Percentiles rank a stretch among this genome's conserved stretches.
Conservation (phyloP, 2,329 filamentous ascomycete species). For the Colletotrichum magnum region DNA sequence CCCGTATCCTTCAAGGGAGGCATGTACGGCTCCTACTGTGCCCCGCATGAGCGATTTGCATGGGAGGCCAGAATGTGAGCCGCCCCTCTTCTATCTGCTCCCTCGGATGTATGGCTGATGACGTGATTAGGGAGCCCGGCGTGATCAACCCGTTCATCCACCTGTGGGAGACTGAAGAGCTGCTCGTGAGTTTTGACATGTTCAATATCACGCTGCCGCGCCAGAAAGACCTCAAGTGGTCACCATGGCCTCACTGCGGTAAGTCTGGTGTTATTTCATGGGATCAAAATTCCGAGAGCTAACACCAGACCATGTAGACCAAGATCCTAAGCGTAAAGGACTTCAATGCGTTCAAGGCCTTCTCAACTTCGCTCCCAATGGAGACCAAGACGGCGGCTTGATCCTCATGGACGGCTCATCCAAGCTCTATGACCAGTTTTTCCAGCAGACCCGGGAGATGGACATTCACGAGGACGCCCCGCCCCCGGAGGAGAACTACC, state of each 20-base stretch:
- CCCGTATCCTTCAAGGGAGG: constrained; percentile 59
- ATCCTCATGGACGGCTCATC: constrained; percentile 59
- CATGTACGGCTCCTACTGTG: constrained; percentile 57
- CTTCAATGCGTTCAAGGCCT: constrained; percentile 55
- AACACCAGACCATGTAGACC: constrained; percentile 46
- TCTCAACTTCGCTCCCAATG: constrained; percentile 60
- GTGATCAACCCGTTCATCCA: constrained; percentile 57
- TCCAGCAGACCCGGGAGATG: constrained; percentile 44
- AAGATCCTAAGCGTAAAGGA: constrained; percentile 49
- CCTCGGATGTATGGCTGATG: not conserved
- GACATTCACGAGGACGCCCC: constrained; percentile 46
- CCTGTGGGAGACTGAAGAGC: constrained; percentile 53
- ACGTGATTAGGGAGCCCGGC: constrained; percentile 48
- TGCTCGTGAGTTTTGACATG: constrained; percentile 47
- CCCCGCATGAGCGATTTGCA: constrained; percentile 57
- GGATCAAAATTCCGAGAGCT: too few species aligned
- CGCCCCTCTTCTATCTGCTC: too few species aligned
- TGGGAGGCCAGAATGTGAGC: constrained; percentile 56
- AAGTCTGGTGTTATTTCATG: not conserved
- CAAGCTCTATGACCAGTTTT: constrained; percentile 60
- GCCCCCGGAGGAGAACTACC: constrained; percentile 24
- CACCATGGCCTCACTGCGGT: constrained; percentile 29
- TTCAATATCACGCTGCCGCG: constrained; percentile 59
- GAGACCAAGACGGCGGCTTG: constrained; percentile 61
- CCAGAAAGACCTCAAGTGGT: constrained; percentile 30